Evolutionary conservation across 805 yeast species (phyloP), one percentile per base, ranked within the genome.

Genomic region (Kodamaea kakaduensis): DNA sequence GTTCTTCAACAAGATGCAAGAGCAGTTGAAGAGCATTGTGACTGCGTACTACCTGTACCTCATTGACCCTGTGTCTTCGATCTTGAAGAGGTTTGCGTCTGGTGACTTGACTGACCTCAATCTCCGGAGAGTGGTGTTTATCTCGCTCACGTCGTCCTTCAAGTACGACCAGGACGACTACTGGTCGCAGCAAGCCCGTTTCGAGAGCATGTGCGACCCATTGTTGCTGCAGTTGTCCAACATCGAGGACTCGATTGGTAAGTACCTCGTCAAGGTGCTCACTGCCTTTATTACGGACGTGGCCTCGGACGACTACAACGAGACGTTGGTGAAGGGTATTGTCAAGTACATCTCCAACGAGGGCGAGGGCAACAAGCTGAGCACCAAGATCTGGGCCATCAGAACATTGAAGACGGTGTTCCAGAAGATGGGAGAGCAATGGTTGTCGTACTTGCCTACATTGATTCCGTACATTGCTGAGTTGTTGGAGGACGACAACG

Each of bases 401-500:
- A 78, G 81, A 56, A 69, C 85, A 2, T 72, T 93, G 56, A 86
- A 85, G 59, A 69, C 78, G 17, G 77, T 93, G 20, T 93, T 88
- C 71, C 84, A 84, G 46, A 84, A 84, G 67, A 82, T 88, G 50
- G 97, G 97, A 37, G 97, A 93, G 51, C 86, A 81, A 56, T 93
- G 97, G 98, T 72, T 93, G 45, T 68, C 82, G 21, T 72, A 84
- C 67, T 70, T 93, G 49, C 98, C 98, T 16, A 96, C 89, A 54
- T 73, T 93, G 48, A 95, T 93, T 43, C 99, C 99, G 21, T 74
- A 86, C 41, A 86, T 93, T 58, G 96, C 97, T 6, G 99, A 93
- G 62, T 65, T 93, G 39, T 70, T 93, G 43, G 99, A 93, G 54
- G 97, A 89, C 55, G 97, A 93, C 41, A 94, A 89, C 44, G 98